Evolutionary conservation across 345 rosid species (phyloP), one percentile per base, ranked within the genome.

Genomic region (Aquilaria malaccensis): DNA sequence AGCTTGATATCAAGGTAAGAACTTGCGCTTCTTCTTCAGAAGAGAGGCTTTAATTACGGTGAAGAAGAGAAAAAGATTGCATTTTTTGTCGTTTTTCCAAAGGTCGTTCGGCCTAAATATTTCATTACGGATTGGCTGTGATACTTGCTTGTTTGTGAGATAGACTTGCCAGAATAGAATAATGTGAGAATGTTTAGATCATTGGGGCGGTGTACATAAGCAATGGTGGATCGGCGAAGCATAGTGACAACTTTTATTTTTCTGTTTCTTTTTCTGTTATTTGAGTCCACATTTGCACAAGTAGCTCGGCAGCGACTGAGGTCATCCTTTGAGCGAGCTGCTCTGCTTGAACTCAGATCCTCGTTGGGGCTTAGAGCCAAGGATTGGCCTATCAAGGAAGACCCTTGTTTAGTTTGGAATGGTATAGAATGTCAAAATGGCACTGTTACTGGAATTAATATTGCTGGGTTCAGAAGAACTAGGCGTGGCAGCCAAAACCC

Each of bases 301-400:
- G 73, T 33, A 59, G 30, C 61, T 14, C 68, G 67, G 76, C 75
- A 55, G 76, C 71, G 67, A 47, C 69, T 76, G 70, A 78, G 72
- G 63, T 87, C 90, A 46, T 45, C 60, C 30, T 37, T 62, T 46
- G 96, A 95, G 74, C 58, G 80, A 33, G 66, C 57, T 1, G 85
- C 96, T 74, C 65, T 95, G 52, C 84, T 95, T 43, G 70, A 62
- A 61, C 96, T 95, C 68, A 83, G 99, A 83, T 88, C 99, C 45
- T 75, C 95, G 64, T 74, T 91, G 64, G 99, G 99, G 70, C 76
- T 95, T 61, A 82, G 84, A 76, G 74, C 88, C 67, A 82, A 50
- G 51, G 99, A 95, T 50, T 95, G 99, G 99, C 99, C 99, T 11
- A 81, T 68, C 13, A 95, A 91, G 74, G 78, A 76, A 4, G 89